Conservation (phyloP, 805 yeast genomes). For the Saturnispora mendoncae region DNA sequence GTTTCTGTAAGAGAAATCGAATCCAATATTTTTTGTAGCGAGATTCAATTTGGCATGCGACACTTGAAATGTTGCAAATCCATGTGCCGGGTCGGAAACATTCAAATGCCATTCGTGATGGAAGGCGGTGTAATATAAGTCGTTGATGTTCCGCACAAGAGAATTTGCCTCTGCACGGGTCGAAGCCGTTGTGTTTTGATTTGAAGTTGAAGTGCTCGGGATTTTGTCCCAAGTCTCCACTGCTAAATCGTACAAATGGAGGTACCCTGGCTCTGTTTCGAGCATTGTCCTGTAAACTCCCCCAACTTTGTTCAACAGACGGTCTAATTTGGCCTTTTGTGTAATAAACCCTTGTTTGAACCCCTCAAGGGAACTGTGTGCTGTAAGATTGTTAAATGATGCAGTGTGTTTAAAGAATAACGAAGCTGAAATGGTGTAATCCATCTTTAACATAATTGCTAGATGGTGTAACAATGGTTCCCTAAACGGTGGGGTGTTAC, state of each 20-base stretch:
- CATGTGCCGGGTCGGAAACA: constrained; percentile 52
- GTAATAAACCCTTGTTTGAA: constrained; percentile 56
- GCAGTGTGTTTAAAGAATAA: constrained; percentile 64
- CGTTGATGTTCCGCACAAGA: constrained; percentile 43
- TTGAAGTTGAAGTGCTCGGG: constrained; percentile 27
- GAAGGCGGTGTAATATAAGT: constrained; percentile 53
- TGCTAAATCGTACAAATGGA: constrained; percentile 40
- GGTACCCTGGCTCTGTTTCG: constrained; percentile 29
- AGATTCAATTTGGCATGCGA: constrained; percentile 29
- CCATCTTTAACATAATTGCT: constrained; percentile 58
- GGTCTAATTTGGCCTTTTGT: constrained; percentile 51
- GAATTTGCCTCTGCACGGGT: constrained; percentile 34
- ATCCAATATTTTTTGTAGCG: constrained; percentile 33
- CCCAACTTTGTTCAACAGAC: constrained; percentile 53
- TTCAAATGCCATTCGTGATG: constrained; percentile 74
- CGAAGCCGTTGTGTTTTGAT: constrained; percentile 10
- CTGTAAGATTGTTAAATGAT: constrained; percentile 58
- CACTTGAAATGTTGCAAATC: constrained; percentile 37
- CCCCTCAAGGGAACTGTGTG: constrained; percentile 54
- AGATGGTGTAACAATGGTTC: constrained; percentile 63
- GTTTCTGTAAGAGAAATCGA: constrained; percentile 46
- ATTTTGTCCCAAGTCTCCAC: constrained; percentile 54
- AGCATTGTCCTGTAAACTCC: constrained; percentile 38
- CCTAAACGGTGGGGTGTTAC: constrained; percentile 64
- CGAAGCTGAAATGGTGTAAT: constrained; percentile 65